A percentile compares a stretch with the other conserved stretches of the same genome.
phyloP scores from a whole-genome alignment of 495 filamentous ascomycete species.

The Neurospora pannonica region DNA sequence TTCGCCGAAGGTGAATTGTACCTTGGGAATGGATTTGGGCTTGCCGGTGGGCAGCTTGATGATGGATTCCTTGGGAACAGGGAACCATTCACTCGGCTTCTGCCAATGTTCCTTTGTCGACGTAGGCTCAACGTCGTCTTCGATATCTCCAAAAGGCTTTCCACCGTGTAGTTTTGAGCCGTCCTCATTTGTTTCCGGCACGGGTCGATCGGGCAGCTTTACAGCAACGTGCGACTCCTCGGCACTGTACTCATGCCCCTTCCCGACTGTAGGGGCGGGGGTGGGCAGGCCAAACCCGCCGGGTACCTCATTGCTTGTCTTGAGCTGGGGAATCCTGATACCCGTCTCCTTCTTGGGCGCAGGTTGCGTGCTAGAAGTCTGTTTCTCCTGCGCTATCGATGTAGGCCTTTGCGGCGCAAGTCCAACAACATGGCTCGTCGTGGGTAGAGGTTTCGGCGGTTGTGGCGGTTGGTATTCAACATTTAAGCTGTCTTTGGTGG shows the following conservation, averaged over 20 bases:
- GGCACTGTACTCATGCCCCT: not conserved
- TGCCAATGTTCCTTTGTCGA: conserved; percentile 53
- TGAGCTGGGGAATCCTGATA: conserved; percentile 30
- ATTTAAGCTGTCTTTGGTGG: not conserved
- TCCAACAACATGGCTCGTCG: conserved; percentile 1
- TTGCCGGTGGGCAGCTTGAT: conserved; percentile 67
- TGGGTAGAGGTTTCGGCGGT: not conserved
- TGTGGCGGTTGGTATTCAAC: not conserved
- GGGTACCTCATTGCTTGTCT: conserved; percentile 20
- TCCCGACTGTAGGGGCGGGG: conserved; percentile 1
- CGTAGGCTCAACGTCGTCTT: conserved; percentile 10
- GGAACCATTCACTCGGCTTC: conserved; percentile 63
- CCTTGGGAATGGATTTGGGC: conserved; percentile 57
- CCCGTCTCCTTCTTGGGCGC: conserved; percentile 12
- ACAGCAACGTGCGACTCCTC: not conserved
- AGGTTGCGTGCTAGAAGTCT: not conserved
- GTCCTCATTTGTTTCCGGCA: not conserved
- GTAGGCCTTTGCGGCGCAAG: not conserved
- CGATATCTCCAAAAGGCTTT: conserved; percentile 5
- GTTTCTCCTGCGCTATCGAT: not conserved
- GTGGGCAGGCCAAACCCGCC: conserved; percentile 19
- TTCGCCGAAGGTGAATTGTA: conserved; percentile 62
- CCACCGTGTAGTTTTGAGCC: not conserved
- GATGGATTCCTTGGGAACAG: conserved; percentile 55
- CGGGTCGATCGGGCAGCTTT: conserved; percentile 2